Base-by-base conservation (phyloP, 192 early-diverging fungal genomes). In the Backusella mclennaniae region DNA sequence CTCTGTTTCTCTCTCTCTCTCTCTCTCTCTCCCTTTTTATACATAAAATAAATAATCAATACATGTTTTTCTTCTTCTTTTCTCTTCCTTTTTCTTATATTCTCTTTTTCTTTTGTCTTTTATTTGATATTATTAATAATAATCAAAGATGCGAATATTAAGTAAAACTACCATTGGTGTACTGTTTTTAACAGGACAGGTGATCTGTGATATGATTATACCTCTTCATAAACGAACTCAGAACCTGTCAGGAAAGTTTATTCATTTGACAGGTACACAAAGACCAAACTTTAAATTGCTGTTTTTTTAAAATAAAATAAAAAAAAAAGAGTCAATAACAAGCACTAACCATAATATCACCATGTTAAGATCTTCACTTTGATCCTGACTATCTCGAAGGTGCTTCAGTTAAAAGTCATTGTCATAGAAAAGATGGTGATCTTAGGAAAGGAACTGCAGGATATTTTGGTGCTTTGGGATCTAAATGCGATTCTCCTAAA, bases 401-500 rank as follows among this genome's bases (percentile, higher is more conserved):
- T 21, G 74, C 83, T 11, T 71, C 78, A 66, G 82, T 83, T 39
- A 31, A 56, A 3, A 42, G 73, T 6, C 46, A 66, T 19, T 85
- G 84, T 69, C 84, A 84, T 66, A 75, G 77, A 39, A 78, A 77
- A 19, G 66, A 59, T 12, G 33, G 31, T 26, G 59, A 83, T 6
- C 33, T 26, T 7, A 63, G 74, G 3, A 66, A 80, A 6, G 83
- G 83, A 33, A 84, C 52, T 33, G 82, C 84, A 41, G 82, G 82
- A 14, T 35, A 63, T 44, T 85, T 79, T 49, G 84, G 84, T 31
- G 67, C 77, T 21, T 11, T 84, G 42, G 35, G 59, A 12, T 67
- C 82, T 1, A 26, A 74, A 26, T 85, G 84, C 35, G 84, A 85
- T 77, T 69, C 77, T 3, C 82, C 84, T 41, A 67, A 71, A 11